Conservation (phyloP, 225 moss, liverwort and hornwort species). For the Neckera pumila region DNA sequence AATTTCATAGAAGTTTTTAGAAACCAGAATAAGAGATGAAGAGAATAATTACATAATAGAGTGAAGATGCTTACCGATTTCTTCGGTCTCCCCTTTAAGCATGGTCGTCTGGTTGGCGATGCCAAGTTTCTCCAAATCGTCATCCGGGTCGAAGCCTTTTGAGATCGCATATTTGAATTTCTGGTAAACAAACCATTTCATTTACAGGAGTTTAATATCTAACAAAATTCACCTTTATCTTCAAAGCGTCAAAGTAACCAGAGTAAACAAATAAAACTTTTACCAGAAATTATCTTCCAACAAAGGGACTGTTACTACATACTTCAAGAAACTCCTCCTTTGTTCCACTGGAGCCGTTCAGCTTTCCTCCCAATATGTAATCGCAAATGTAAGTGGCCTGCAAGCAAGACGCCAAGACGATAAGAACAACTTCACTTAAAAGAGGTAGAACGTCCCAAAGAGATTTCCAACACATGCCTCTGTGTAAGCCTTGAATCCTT, state of each 20-base stretch:
- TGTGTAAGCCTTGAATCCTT: neutral
- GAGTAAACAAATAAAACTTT: neutral
- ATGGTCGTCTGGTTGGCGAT: conserved; percentile 99
- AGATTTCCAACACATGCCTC: neutral
- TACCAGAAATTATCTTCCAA: neutral
- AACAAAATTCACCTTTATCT: neutral
- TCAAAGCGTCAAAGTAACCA: neutral
- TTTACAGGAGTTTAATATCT: neutral
- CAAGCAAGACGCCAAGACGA: neutral
- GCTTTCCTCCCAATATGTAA: conserved; percentile 70
- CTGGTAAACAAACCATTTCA: conserved; percentile 11
- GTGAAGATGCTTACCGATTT: conserved; percentile 35
- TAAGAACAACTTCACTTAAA: neutral
- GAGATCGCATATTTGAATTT: conserved; percentile 73
- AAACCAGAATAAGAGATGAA: neutral
- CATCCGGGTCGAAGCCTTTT: conserved; percentile 66
- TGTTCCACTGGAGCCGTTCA: conserved; percentile 83
- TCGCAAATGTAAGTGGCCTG: conserved; percentile 82
- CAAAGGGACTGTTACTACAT: neutral
- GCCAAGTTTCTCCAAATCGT: conserved; percentile 66
- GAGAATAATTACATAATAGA: neutral
- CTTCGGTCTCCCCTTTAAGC: conserved; percentile 94
- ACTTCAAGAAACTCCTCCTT: conserved; percentile 79
- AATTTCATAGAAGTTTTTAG: neutral
- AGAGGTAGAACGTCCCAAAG: neutral